These are phyloP conservation scores for Penicillium sp. DNA, from an alignment of 2,329 filamentous ascomycete species.

Conservation along the genomic window DNA sequence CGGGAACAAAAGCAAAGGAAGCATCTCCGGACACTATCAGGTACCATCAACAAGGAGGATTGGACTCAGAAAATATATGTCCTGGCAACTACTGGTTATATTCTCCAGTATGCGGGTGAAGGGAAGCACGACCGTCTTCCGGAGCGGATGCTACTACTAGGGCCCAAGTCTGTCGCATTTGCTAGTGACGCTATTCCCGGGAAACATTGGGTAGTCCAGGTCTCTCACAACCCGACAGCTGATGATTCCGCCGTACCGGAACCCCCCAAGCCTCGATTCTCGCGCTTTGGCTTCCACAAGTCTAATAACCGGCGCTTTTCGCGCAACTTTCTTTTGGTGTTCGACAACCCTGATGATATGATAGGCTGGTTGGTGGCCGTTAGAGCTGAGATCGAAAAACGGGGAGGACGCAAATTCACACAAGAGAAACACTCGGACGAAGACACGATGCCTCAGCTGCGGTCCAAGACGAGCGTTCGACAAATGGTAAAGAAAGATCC, in stretches of 20 bases:
- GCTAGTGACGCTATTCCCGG: conserved; percentile 50
- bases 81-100: conserved; percentile 43
- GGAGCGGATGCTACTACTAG: conserved; percentile 48
- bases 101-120: conserved; percentile 47
- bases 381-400: conserved; percentile 45
- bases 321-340: conserved; percentile 44
- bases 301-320: conserved; percentile 34
- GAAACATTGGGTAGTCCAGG: conserved; percentile 49
- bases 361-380: conserved; percentile 46
- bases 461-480: conserved; percentile 28
- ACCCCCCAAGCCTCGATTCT: conserved; percentile 36
- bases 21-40: conserved; percentile 37
- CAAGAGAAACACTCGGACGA: conserved; percentile 37
- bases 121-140: conserved; percentile 47
- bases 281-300: conserved; percentile 40
- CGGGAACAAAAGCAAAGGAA: conserved; percentile 36
- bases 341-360: conserved; percentile 45
- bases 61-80: conserved; percentile 48
- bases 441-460: conserved; percentile 25
- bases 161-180: conserved; percentile 47
- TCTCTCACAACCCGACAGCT: conserved; percentile 40
- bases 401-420: conserved; percentile 46
- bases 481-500: conserved; percentile 37
- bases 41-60: conserved; percentile 39
- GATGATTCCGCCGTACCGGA: conserved; percentile 27